phyloP scores from a whole-genome alignment of 1,139 yeast species.

The Martiniozyma asiatica region DNA sequence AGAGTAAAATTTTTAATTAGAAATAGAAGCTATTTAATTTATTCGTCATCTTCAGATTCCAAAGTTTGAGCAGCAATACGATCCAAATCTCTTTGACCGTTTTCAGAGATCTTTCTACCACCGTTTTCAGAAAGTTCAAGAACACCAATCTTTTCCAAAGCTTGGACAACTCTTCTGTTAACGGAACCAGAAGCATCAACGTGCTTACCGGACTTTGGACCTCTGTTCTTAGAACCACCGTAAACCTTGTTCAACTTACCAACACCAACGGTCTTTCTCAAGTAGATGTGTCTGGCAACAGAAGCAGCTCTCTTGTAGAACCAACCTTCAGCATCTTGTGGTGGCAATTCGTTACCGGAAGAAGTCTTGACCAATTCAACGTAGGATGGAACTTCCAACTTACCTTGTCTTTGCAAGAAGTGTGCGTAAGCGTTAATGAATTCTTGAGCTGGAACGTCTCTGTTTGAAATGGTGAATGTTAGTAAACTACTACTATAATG shows the following conservation, averaged over 20 bases:
- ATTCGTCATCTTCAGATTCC: slow-evolving; percentile 67
- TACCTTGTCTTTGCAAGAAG: slow-evolving; percentile 99
- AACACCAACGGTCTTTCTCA: slow-evolving; percentile 99
- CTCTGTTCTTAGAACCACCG: slow-evolving; percentile 99
- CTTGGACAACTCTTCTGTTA: slow-evolving; percentile 97
- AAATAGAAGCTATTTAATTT: no score
- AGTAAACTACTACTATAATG: slow-evolving; percentile 4
- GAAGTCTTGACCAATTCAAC: slow-evolving; percentile 99
- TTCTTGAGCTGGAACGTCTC: slow-evolving; percentile 99
- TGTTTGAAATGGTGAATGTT: slow-evolving; percentile 22
- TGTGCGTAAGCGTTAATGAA: slow-evolving; percentile 99
- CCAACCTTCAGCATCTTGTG: slow-evolving; percentile 99
- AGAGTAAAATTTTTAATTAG: no score
- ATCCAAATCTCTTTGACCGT: slow-evolving; percentile 99
- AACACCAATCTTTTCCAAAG: slow-evolving; percentile 97
- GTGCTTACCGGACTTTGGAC: slow-evolving; percentile 98
- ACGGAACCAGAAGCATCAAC: slow-evolving; percentile 98
- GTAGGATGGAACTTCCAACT: slow-evolving; percentile 99
- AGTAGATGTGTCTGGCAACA: slow-evolving; percentile 99
- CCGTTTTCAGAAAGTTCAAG: slow-evolving; percentile 95
- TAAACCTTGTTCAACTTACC: slow-evolving; percentile 97
- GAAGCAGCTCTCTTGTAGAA: slow-evolving; percentile 99
- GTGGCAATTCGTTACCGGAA: slow-evolving; percentile 98
- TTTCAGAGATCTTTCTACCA: slow-evolving; percentile 98
- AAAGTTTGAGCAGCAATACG: slow-evolving; percentile 99